Conservation (phyloP, 257 asterid species). For the Solanum paucissectum region DNA sequence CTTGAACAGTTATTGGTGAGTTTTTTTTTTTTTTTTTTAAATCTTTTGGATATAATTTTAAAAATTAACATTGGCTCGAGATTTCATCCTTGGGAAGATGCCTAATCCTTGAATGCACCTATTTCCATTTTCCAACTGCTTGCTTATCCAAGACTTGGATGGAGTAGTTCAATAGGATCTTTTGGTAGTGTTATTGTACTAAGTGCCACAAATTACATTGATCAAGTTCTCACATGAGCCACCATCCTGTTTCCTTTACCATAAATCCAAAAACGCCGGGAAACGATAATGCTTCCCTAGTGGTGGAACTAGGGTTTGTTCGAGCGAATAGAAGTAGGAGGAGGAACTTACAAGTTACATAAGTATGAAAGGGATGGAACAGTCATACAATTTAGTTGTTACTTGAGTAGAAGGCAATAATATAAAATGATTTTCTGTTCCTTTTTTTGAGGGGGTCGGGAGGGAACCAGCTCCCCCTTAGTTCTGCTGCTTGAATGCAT, state of each 20-base stretch:
- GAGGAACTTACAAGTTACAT: neutral
- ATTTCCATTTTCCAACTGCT: neutral
- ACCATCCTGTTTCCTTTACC: neutral
- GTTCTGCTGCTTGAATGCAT: neutral
- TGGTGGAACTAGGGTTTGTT: neutral
- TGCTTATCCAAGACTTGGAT: neutral
- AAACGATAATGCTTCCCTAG: neutral
- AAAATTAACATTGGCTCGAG: neutral
- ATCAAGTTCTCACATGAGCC: neutral
- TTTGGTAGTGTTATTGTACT: neutral
- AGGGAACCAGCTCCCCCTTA: neutral
- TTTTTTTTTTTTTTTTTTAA: neutral
- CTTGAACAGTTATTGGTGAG: slow-evolving; percentile 90
- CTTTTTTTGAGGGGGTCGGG: neutral
- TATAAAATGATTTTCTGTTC: neutral
- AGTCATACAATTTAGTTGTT: neutral
- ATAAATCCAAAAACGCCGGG: neutral
- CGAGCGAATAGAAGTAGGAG: neutral
- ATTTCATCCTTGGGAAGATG: neutral
- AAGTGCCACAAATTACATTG: neutral
- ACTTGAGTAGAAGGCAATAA: neutral
- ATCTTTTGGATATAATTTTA: neutral
- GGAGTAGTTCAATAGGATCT: neutral
- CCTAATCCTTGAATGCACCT: neutral
- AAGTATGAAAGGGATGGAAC: neutral